Percentiles rank a stretch among this genome's conserved stretches.
phyloP scores from a whole-genome alignment of 192 early-diverging fungal genomes.

The Linnemannia elongata region DNA sequence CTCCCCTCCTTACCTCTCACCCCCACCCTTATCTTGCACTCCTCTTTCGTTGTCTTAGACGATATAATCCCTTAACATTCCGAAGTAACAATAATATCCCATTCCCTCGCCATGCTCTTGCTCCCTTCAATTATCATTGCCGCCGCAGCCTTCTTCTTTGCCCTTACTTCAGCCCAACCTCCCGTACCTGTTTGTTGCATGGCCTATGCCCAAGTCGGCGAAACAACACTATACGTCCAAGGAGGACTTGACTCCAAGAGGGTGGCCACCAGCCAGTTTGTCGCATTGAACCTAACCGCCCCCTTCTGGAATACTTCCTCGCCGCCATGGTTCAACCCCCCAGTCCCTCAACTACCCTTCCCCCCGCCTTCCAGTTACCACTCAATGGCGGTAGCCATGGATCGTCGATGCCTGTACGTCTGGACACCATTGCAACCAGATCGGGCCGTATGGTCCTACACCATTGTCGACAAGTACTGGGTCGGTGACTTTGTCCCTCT shows the following conservation, averaged over 20 bases:
- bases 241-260: background rate
- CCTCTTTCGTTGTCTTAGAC: no score
- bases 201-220: background rate
- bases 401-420: background rate
- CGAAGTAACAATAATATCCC: no score
- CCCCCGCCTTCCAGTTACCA: background rate
- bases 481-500: background rate
- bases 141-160: background rate
- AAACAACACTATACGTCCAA: background rate
- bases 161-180: background rate
- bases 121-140: background rate
- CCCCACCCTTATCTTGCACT: no score
- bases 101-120: no score
- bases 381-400: background rate
- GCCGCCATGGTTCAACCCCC: background rate
- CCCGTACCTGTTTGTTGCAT: background rate
- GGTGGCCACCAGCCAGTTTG: background rate
- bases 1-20: no score
- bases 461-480: background rate
- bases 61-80: no score
- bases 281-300: background rate
- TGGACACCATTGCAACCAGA: background rate
- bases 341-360: background rate
- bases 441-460: background rate
- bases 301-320: background rate